Base-by-base conservation (phyloP, 202 grass and related monocot genomes). In the Zizania palustris region DNA sequence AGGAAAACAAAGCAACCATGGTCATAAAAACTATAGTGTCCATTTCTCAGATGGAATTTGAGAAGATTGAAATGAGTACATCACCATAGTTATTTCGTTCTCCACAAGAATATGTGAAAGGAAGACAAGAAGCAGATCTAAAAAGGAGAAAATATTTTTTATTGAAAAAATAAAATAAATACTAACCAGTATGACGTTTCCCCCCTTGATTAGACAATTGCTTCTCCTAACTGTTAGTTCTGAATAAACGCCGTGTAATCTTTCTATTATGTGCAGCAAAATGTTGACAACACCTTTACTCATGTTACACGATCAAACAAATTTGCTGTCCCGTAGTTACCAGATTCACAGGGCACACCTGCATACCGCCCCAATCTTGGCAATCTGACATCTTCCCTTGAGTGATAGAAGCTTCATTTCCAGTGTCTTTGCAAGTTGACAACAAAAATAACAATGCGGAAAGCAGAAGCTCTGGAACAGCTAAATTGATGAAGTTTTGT, bases 401-500 rank as follows among this genome's bases (percentile, higher is more conserved):
- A 56, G 46, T 12, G 40, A 4, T 51, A 66, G 67, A 45, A 60
- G 15, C 8, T 19, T 39, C n/a, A 36, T 21, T 36, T 49, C 4
- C 54, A 21, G 76, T 5, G 63, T 44, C 75, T 28, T 78, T 2
- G 10, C 5, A 14, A 36, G 40, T 69, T n/a, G 11, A 12, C 11
- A 22, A 3, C 35, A 38, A 48, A 48, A 22, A 15, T 8, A 39
- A 43, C 15, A 36, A 20, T 21, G 54, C 38, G 21, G 19, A 19
- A 3, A 60, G 28, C 9, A 67, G 35, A 60, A 60, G 33, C 58
- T 56, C 38, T 19, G 0, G 11, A 63, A 5, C 18, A 68, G 59
- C 51, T 91, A 91, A 82, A 93, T 78, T 74, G 80, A 74, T 39
- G 74, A 87, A 57, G 89, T 94, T 82, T 85, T 94, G 87, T 90